Base-by-base conservation (phyloP, 2,329 filamentous ascomycete genomes). In the Pseudogymnoascus sp. region DNA sequence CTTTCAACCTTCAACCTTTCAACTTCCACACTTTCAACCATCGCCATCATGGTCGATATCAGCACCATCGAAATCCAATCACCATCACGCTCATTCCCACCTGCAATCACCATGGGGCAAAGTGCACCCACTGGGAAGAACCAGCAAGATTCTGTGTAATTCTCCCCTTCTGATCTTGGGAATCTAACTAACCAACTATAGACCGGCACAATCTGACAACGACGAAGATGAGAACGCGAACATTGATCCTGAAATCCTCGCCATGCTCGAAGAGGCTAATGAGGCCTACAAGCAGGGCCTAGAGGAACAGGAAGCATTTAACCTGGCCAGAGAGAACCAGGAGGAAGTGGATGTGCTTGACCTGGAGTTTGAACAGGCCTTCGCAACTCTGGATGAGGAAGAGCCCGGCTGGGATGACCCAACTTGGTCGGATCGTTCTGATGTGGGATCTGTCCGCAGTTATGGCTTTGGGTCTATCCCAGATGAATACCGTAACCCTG, bases 191-290 rank as follows among this genome's bases (percentile, higher is more conserved):
- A 32, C 47, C 3, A 2, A 7, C 9, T 54, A 4, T 11, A 54
- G 47, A 2, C 4, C 43, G 14, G 43, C 22, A 11, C 43, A 32
- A 14, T 9, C 8, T n/a, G 6, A 32, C n/a, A 50, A 2, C 7
- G 47, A 5, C 22, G 3, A 12, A 54, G 43, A 54, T 14, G 28
- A 54, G 9, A 7, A 54, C 9, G 12, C 9, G n/a, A 16, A 54
- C 9, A 14, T 54, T n/a, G 47, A 54, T 32, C 47, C 47, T 32
- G 47, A 54, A 54, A 32, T 54, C 28, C 47, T 54, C 47, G 28
- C 47, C 28, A 54, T 54, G 47, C 47, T 54, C 16, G 47, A 54
- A 11, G 47, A 54, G n/a, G 47, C 47, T 9, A 54, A 54, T n/a
- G 25, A 18, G 18, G 47, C 47, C 28, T 54, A 18, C n/a, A 12